A percentile compares a stretch with the other conserved stretches of the same genome.
phyloP scores from a whole-genome alignment of 257 asterid genomes.

The Penstemon eatonii region DNA sequence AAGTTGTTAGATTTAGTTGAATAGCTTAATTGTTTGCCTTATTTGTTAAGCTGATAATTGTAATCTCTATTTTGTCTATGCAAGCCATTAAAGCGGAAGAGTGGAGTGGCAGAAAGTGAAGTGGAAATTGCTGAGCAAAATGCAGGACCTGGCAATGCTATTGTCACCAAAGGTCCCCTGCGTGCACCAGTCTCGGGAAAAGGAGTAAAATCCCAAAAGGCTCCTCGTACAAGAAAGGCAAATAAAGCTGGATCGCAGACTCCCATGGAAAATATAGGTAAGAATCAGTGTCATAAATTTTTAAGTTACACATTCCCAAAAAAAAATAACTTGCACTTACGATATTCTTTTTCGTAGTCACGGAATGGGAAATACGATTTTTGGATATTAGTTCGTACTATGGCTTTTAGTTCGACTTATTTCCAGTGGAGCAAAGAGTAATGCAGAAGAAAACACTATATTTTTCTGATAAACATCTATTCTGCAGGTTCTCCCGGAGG shows the following conservation, averaged over 20 bases:
- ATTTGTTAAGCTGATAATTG: conserved; percentile 28
- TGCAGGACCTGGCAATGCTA: conserved; percentile 58
- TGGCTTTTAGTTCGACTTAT: conserved; percentile 16
- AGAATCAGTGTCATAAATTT: conserved; percentile 27
- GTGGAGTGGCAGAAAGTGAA: conserved; percentile 46
- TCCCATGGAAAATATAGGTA: conserved; percentile 66
- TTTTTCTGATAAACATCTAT: conserved; percentile 22
- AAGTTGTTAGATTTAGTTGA: conserved; percentile 9
- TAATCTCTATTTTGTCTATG: conserved; percentile 31
- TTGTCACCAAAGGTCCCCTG: conserved; percentile 37
- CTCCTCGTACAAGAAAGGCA: conserved; percentile 77
- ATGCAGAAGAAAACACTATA: conserved; percentile 13
- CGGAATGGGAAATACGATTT: neutral
- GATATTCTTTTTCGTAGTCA: conserved; percentile 3
- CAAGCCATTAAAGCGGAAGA: conserved; percentile 72
- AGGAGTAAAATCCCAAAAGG: conserved; percentile 67
- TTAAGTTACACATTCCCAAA: neutral
- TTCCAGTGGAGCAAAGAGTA: conserved; percentile 8
- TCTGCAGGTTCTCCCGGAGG: conserved; percentile 78
- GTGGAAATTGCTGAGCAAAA: conserved; percentile 47
- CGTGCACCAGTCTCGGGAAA: conserved; percentile 78
- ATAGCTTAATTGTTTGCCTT: neutral
- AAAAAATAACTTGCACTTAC: neutral
- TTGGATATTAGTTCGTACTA: no score
- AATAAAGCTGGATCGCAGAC: conserved; percentile 57